phyloP scores from a whole-genome alignment of 139 green algal species.

The Auxenochlorella pyrenoidosa region DNA sequence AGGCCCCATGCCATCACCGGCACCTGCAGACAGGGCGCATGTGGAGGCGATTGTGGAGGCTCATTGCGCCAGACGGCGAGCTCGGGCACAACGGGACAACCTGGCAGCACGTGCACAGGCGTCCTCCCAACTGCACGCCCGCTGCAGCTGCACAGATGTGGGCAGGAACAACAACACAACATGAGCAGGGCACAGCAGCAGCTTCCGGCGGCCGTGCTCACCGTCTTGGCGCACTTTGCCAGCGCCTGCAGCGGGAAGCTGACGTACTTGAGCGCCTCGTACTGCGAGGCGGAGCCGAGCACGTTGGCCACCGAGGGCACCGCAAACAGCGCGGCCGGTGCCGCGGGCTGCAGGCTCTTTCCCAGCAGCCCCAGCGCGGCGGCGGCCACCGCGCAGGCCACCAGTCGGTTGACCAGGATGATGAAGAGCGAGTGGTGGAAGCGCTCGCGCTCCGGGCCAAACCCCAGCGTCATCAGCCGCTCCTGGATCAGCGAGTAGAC shows the following conservation, averaged over 20 bases:
- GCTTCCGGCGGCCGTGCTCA: constrained; percentile 41
- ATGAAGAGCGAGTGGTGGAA: constrained; percentile 88
- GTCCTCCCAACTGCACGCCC: too few species aligned
- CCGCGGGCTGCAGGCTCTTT: constrained; percentile 49
- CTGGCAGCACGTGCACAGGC: too few species aligned
- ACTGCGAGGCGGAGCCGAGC: constrained; percentile 94
- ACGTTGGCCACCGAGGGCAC: constrained; percentile 91
- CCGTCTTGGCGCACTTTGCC: constrained; percentile 96
- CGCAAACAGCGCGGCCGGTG: constrained; percentile 74
- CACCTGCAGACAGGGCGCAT: constrained; percentile 23
- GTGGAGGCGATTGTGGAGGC: too few species aligned
- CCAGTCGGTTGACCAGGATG: constrained; percentile 93
- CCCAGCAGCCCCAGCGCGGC: constrained; percentile 51
- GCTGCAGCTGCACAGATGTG: background rate
- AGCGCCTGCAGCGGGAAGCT: constrained; percentile 95
- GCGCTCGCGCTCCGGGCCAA: constrained; percentile 31
- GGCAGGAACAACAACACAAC: too few species aligned
- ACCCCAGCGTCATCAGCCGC: constrained; percentile 47
- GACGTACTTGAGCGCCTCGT: constrained; percentile 98
- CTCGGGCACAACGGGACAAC: too few species aligned
- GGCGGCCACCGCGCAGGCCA: constrained; percentile 72
- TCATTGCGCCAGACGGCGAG: too few species aligned
- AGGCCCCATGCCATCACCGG: constrained; percentile 54
- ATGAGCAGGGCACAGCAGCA: background rate
- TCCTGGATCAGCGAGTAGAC: constrained; percentile 56